Evolutionary conservation across 352 stramenopile species (phyloP), one percentile per base, ranked within the genome.

Genomic region (Pythium utonaiense): DNA sequence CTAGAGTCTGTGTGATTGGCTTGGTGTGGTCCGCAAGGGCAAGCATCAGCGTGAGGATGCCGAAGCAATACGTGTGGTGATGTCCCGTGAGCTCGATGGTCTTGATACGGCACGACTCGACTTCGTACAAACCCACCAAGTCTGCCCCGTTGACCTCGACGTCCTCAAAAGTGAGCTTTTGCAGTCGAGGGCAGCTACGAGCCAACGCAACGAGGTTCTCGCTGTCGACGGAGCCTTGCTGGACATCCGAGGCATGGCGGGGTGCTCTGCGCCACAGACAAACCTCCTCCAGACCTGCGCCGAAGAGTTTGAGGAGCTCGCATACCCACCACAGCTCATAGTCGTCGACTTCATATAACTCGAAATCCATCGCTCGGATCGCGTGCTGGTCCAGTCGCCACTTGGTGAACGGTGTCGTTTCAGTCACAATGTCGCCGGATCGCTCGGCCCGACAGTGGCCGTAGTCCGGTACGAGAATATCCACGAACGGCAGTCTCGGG

Each of bases 381-480:
- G 22, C 3, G 52, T 58, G 52, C 14, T 48, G 52, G 8, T 58
- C 14, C 12, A 58, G 34, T 12, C 16, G 25, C 52, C 52, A 58
- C 16, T 3, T 14, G 3, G 36, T 58, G 7, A 58, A 25, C 8
- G 52, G 52, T 14, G 19, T 25, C 2, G 22, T 19, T 21, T 33
- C 30, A n/a, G 50, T 17, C 16, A n/a, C 14, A 6, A 50, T 2
- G 17, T 1, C 10, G 14, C 50, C 52, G 16, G 24, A 21, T 14
- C 52, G 52, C 6, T 34, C 21, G n/a, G 50, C 36, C 52, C 52
- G 50, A 24, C 52, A 49, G 17, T 27, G 52, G 8, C 52, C 52
- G 36, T 58, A 58, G 1, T 24, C 52, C 6, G 52, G 52, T 2
- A 58, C 52, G 6, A 58, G 52, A 7, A 58, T 40, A 9, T 50